phyloP scores from a whole-genome alignment of 1,284 basidiomycete genomes.

The Phellinidium pouzarii region DNA sequence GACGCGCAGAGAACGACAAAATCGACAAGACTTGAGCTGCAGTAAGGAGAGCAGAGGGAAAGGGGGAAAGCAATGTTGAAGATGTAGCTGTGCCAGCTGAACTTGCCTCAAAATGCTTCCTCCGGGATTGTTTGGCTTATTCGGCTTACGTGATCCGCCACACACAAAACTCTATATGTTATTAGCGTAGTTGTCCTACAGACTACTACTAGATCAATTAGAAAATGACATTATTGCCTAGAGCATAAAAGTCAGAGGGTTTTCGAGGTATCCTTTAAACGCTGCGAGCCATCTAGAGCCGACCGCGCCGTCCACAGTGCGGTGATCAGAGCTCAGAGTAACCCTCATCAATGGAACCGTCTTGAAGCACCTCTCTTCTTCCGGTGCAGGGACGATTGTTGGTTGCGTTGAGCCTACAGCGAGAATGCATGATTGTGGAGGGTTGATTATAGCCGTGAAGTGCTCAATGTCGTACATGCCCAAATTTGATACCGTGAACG shows the following conservation, averaged over 20 bases:
- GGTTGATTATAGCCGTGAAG: constrained; percentile 99
- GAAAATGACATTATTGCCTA: constrained; percentile 32
- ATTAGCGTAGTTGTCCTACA: constrained; percentile 14
- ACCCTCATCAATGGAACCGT: constrained; percentile 92
- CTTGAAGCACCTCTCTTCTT: constrained; percentile 91
- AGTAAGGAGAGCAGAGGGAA: background rate
- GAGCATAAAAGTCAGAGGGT: constrained; percentile 90
- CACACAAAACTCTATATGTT: constrained; percentile 12
- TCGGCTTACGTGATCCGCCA: too few species aligned
- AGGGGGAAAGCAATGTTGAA: background rate
- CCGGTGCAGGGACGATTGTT: constrained; percentile 81
- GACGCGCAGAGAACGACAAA: background rate
- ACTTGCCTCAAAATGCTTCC: background rate
- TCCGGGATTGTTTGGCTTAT: background rate
- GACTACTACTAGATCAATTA: constrained; percentile 5
- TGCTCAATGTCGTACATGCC: constrained; percentile 96
- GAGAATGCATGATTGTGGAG: constrained; percentile 96
- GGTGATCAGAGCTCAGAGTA: constrained; percentile 92
- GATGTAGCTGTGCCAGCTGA: background rate
- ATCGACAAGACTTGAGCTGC: background rate
- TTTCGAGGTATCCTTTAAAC: constrained; percentile 97
- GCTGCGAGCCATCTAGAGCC: constrained; percentile 87
- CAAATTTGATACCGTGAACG: constrained; percentile 98
- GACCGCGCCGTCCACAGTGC: constrained; percentile 91
- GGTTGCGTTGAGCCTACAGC: constrained; percentile 89